Conservation (phyloP, 352 stramenopile genomes). For the Globisporangium echinulatum region DNA sequence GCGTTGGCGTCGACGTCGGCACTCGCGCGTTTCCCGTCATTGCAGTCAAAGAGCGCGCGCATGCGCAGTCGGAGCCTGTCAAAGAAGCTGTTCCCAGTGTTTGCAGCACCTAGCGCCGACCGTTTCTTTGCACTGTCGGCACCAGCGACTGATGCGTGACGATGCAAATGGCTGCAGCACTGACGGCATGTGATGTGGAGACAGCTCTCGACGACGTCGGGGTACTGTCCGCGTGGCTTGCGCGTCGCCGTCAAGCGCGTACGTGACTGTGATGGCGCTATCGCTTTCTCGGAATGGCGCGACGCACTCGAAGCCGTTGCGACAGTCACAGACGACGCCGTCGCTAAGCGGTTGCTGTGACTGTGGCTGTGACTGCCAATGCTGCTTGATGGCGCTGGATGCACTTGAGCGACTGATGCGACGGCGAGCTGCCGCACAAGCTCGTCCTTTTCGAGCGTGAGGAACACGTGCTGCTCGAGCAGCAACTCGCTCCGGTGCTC, state of each 20-base stretch:
- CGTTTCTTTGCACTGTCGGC: slow-evolving; percentile 13
- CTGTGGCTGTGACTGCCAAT: not conserved
- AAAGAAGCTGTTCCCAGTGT: slow-evolving; percentile 19
- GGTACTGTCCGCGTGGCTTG: slow-evolving; percentile 23
- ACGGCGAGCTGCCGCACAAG: slow-evolving; percentile 21
- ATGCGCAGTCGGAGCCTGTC: slow-evolving; percentile 37
- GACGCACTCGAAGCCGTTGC: not conserved
- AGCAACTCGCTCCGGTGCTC: slow-evolving; percentile 48
- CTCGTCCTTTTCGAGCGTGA: slow-evolving; percentile 65
- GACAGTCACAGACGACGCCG: not conserved
- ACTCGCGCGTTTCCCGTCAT: slow-evolving; percentile 3
- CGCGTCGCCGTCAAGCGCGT: not conserved
- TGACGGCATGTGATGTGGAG: slow-evolving; percentile 61
- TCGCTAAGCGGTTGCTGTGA: not conserved
- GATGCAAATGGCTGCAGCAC: slow-evolving; percentile 14
- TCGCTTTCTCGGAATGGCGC: slow-evolving; percentile 1
- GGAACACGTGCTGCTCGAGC: slow-evolving; percentile 62
- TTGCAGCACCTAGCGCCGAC: slow-evolving; percentile 1
- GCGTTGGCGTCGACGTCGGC: not conserved
- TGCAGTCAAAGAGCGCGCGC: slow-evolving; percentile 20
- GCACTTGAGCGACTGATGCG: slow-evolving; percentile 27
- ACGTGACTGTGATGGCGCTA: not conserved
- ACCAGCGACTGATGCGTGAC: not conserved
- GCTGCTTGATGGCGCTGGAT: slow-evolving; percentile 13
- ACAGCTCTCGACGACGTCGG: slow-evolving; percentile 63